Evolutionary conservation across 208 protist species (phyloP).

Genomic region (Novymonas esmeraldas): DNA sequence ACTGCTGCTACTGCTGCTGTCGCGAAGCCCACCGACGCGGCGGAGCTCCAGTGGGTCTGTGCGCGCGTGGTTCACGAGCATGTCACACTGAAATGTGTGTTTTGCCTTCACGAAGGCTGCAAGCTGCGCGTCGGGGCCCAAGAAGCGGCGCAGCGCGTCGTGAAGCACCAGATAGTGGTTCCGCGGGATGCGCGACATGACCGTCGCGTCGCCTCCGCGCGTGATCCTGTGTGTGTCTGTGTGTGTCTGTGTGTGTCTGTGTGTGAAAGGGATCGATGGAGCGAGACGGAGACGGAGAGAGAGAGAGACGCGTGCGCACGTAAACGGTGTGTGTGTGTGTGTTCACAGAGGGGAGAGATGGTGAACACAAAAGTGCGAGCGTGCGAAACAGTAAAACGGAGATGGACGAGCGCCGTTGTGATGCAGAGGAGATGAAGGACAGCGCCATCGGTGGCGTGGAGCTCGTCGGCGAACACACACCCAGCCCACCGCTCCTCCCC

Average conservation of each 20-base stretch:
- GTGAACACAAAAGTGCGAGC: no score
- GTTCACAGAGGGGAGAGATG: no score
- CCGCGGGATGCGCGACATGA: constrained; percentile 47
- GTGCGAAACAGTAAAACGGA: background rate
- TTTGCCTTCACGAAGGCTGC: constrained; percentile 78
- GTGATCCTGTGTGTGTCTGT: background rate
- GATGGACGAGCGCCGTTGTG: no score
- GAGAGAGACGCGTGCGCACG: background rate
- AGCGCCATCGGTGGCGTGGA: no score
- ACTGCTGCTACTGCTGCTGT: background rate
- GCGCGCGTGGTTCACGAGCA: constrained; percentile 70
- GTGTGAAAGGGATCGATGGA: no score
- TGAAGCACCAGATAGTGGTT: constrained; percentile 82
- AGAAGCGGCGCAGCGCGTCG: constrained; percentile 69
- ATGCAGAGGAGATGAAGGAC: no score
- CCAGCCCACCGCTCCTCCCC: background rate
- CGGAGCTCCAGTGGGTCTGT: constrained; percentile 38
- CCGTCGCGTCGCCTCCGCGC: background rate
- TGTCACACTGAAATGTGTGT: constrained; percentile 83
- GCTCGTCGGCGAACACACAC: no score
- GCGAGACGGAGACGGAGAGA: no score
- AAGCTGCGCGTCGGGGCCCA: constrained; percentile 48
- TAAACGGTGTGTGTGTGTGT: no score
- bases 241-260: background rate
- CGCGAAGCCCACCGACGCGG: background rate